Evolutionary conservation across 345 rosid genomes (phyloP).

Genomic region (Moringa oleifera): DNA sequence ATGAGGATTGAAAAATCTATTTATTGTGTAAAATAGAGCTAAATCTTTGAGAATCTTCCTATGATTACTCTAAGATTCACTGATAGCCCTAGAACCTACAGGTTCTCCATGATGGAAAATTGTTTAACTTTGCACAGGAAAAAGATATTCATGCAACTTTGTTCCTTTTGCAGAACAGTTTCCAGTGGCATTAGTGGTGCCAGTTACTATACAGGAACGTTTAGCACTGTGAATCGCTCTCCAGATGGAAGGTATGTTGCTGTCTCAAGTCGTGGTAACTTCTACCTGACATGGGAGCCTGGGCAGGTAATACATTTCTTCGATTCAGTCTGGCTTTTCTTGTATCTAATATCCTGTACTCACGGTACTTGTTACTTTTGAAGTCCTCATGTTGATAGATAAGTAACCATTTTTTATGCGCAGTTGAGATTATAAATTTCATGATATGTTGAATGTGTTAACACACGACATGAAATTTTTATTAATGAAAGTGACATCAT

Average conservation of each 20-base stretch:
- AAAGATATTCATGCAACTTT: slow-evolving; percentile 23
- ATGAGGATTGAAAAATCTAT: too few species aligned
- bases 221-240: slow-evolving; percentile 88
- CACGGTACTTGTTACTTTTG: too few species aligned
- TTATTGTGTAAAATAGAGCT: too few species aligned
- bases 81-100: not conserved
- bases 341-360: not conserved
- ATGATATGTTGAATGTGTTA: too few species aligned
- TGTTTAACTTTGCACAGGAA: not conserved
- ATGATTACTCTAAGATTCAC: too few species aligned
- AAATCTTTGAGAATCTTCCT: too few species aligned
- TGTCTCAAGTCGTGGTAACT: slow-evolving; percentile 97
- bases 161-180: slow-evolving; percentile 81
- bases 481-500: too few species aligned
- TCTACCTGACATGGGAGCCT: slow-evolving; percentile 95
- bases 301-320: slow-evolving; percentile 57
- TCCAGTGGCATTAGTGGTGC: slow-evolving; percentile 99
- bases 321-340: not conserved
- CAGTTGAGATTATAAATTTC: too few species aligned
- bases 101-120: not conserved
- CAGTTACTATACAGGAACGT: slow-evolving; percentile 91
- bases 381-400: slow-evolving; percentile 1
- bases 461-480: too few species aligned
- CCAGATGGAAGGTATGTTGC: slow-evolving; percentile 93
- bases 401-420: too few species aligned